Conservation (phyloP, 768 basidiomycete species). For the Trametes cubensis region DNA sequence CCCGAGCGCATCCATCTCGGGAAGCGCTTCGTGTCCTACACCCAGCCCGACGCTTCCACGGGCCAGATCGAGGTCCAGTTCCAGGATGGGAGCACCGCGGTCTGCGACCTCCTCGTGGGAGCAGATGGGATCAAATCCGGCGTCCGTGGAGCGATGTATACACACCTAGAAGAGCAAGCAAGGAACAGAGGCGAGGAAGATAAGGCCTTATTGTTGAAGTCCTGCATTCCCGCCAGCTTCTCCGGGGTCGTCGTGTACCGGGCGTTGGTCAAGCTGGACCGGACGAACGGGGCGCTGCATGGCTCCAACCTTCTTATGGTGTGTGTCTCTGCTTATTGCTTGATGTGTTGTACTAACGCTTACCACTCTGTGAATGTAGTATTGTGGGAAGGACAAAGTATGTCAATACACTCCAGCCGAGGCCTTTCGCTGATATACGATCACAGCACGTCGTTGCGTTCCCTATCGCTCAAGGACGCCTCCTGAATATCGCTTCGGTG, state of each 20-base stretch:
- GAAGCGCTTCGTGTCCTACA: slow-evolving; percentile 25
- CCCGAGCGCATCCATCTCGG: slow-evolving; percentile 19
- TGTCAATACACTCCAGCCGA: not conserved
- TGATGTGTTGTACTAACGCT: not conserved
- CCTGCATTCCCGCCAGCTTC: not conserved
- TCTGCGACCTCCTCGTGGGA: slow-evolving; percentile 33
- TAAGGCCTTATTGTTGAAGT: not conserved
- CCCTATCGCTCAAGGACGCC: slow-evolving; percentile 15
- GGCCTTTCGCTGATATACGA: not conserved
- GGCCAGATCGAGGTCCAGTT: slow-evolving; percentile 26
- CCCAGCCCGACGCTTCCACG: not conserved
- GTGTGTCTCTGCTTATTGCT: not conserved
- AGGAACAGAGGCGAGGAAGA: not conserved
- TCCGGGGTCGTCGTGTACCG: slow-evolving; percentile 14
- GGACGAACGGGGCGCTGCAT: not conserved
- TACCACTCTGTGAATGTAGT: not conserved
- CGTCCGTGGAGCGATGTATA: slow-evolving; percentile 17
- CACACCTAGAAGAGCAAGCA: slow-evolving; percentile 6
- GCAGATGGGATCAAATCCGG: slow-evolving; percentile 31
- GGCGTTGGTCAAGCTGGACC: not conserved
- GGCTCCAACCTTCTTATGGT: not conserved
- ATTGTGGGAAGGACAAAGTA: slow-evolving; percentile 18
- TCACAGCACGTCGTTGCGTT: slow-evolving; percentile 13
- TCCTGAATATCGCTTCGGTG: slow-evolving; percentile 9
- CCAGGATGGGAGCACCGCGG: slow-evolving; percentile 28